Evolutionary conservation across 1,139 yeast genomes (phyloP).

Genomic region (Saccharomyces hybrid): DNA sequence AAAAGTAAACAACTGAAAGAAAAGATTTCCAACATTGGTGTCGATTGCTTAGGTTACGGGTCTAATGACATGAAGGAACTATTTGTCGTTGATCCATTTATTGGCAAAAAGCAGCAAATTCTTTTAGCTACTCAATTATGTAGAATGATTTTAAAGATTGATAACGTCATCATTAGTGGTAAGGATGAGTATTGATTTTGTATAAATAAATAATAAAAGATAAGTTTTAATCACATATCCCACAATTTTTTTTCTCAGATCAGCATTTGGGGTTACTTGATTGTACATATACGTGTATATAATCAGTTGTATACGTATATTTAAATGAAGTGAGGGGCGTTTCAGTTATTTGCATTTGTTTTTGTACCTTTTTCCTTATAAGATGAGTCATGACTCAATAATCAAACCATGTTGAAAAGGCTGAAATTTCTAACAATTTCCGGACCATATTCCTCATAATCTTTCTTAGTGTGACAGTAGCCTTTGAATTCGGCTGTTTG

Average conservation of each 20-base stretch:
- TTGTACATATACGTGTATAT: not conserved
- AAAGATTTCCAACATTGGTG: conserved; percentile 67
- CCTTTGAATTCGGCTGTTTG: conserved; percentile 95
- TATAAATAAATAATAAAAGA: not conserved
- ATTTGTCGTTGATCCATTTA: conserved; percentile 93
- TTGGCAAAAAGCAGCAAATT: conserved; percentile 94
- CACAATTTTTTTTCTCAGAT: not conserved
- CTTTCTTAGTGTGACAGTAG: conserved; percentile 93
- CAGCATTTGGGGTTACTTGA: not conserved
- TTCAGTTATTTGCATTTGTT: not conserved
- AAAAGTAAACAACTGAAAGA: conserved; percentile 82
- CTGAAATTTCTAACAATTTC: conserved; percentile 95
- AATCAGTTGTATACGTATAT: conserved; percentile 1
- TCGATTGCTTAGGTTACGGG: conserved; percentile 86
- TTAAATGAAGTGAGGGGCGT: not conserved
- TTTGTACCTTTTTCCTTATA: not conserved
- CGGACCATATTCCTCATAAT: conserved; percentile 97
- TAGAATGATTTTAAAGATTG: conserved; percentile 93
- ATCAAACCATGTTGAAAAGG: conserved; percentile 76
- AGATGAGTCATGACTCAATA: conserved; percentile 1
- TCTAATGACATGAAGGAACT: conserved; percentile 86
- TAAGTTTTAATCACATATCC: not conserved
- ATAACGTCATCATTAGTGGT: conserved; percentile 89
- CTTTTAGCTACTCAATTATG: conserved; percentile 93
- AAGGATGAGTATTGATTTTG: conserved; percentile 55